phyloP scores from a whole-genome alignment of 2,329 filamentous ascomycete species.

The Calonectria multiphialidica region DNA sequence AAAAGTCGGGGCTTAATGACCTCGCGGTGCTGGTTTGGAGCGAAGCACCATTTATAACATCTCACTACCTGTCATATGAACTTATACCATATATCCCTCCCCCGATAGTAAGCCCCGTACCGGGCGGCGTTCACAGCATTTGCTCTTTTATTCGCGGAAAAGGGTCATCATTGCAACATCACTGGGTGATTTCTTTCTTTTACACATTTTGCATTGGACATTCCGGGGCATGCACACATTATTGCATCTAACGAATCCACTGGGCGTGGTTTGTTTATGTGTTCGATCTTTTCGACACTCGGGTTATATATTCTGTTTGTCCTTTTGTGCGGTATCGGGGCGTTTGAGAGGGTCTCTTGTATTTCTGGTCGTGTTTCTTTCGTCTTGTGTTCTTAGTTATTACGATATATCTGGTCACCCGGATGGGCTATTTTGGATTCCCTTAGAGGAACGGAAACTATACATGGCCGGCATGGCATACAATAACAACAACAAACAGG shows the following conservation, averaged over 20 bases:
- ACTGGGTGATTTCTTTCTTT: conserved; percentile 26
- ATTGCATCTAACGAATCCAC: conserved; percentile 22
- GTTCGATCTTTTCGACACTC: conserved; percentile 28
- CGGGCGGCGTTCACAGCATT: conserved; percentile 27
- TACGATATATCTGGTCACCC: conserved; percentile 4
- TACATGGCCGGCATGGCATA: conserved; percentile 25
- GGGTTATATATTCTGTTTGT: conserved; percentile 25
- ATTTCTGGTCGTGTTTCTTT: conserved; percentile 17
- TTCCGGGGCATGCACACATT: conserved; percentile 22
- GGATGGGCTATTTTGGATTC: conserved; percentile 15
- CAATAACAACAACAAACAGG: conserved; percentile 16
- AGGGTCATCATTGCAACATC: conserved; percentile 26
- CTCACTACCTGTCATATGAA: neutral
- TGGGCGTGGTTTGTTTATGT: conserved; percentile 31
- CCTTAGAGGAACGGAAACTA: conserved; percentile 26
- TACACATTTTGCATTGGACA: conserved; percentile 28
- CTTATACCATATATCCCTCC: conserved; percentile 20
- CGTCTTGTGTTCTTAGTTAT: conserved; percentile 21
- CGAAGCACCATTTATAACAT: neutral
- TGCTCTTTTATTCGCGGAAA: conserved; percentile 30
- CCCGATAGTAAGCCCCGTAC: conserved; percentile 6
- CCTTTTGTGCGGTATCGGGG: conserved; percentile 28
- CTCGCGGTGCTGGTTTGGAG: neutral
- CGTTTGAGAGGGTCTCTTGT: conserved; percentile 32
- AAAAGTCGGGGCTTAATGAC: conserved; percentile 46